Conservation (phyloP, 768 basidiomycete genomes). For the Termitomyces sp. region DNA sequence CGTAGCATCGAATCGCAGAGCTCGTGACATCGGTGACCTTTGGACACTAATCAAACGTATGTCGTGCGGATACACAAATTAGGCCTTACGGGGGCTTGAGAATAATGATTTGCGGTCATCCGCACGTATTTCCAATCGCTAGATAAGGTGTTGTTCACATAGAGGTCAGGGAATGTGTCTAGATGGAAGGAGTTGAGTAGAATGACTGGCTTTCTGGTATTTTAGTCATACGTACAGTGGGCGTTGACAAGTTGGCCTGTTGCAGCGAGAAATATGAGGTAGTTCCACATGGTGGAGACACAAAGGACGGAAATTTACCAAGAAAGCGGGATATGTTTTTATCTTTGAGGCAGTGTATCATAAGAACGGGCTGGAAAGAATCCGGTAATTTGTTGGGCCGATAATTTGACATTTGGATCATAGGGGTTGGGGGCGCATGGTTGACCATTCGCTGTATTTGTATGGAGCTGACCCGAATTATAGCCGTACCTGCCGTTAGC, state of each 20-base stretch:
- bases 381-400: constrained; percentile 6
- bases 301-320: background rate
- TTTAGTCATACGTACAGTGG: background rate
- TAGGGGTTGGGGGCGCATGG: background rate
- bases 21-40: constrained; percentile 32
- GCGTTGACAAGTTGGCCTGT: constrained; percentile 3
- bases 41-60: background rate
- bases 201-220: background rate
- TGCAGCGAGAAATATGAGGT: background rate
- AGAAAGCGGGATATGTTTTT: background rate
- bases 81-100: constrained; percentile 25
- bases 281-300: background rate
- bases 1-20: constrained; percentile 32
- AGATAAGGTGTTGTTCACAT: constrained; percentile 21
- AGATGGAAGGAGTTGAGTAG: background rate
- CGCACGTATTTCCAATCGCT: constrained; percentile 33
- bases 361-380: constrained; percentile 2
- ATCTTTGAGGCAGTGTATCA: background rate
- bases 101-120: constrained; percentile 30
- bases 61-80: background rate
- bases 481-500: background rate
- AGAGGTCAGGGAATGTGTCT: constrained; percentile 29
- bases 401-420: background rate
- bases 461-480: background rate
- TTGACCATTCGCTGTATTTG: background rate